Evolutionary conservation across 2,329 filamentous ascomycete species (phyloP).

Genomic region (Trichoderma semiorbis): DNA sequence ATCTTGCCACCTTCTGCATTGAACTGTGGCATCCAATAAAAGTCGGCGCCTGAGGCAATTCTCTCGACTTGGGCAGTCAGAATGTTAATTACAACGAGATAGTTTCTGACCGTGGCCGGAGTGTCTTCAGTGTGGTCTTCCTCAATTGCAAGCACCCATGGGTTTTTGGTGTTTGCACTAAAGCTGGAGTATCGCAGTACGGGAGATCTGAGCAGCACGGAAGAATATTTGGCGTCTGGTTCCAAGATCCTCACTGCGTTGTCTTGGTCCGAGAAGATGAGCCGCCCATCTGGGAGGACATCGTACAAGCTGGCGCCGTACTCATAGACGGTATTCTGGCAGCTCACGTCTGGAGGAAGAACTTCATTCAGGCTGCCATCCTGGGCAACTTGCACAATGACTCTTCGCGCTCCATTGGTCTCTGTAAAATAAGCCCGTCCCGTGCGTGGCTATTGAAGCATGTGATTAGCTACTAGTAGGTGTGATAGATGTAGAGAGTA

Average conservation of each 20-base stretch:
- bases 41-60: conserved; percentile 46
- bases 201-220: conserved; percentile 30
- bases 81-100: conserved; percentile 39
- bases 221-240: conserved; percentile 34
- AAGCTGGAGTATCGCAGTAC: conserved; percentile 47
- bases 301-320: conserved; percentile 49
- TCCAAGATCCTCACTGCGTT: conserved; percentile 43
- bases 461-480: background rate
- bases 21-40: conserved; percentile 50
- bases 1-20: conserved; percentile 44
- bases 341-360: conserved; percentile 43
- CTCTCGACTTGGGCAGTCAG: conserved; percentile 40
- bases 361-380: conserved; percentile 35
- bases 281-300: conserved; percentile 35
- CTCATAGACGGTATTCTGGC: conserved; percentile 47
- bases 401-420: conserved; percentile 38
- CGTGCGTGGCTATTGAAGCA: conserved; percentile 24
- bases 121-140: conserved; percentile 46
- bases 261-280: conserved; percentile 47
- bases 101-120: conserved; percentile 34
- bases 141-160: conserved; percentile 49
- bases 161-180: conserved; percentile 35
- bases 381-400: conserved; percentile 42
- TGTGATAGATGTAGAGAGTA: background rate
- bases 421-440: conserved; percentile 39